Base-by-base conservation (phyloP, 2,329 filamentous ascomycete genomes). In the Claviceps citrina region DNA sequence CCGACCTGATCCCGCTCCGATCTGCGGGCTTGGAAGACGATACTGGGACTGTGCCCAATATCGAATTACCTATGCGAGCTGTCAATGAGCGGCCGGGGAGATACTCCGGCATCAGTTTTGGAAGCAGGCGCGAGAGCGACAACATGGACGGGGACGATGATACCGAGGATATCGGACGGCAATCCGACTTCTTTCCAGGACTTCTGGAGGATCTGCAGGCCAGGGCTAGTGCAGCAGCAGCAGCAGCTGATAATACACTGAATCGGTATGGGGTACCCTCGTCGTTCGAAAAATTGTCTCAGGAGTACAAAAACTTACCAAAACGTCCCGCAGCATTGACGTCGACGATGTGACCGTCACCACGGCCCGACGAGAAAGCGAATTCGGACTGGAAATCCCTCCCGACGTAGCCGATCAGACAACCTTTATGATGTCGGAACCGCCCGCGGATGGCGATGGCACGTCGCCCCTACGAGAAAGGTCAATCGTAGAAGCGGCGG, bases 11-110 rank as follows among this genome's bases (percentile, higher is more conserved):
- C 30, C 71, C 71, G 7, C 75, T 74, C 25, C 65, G 62, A 38
- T 66, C 70, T 37, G 67, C 69, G 25, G 62, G 65, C 8, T 50
- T 78, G 19, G 73, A 78, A 40, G 71, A 76, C 20, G 70, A 75
- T 31, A 70, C 78, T 46, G 66, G 66, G 44, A 79, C 75, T 0
- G 54, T 68, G 31, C 66, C 70, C 43, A 77, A 75, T 2, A 65
- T 80, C 22, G 76, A 80, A 55, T 51, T 77, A 36, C 68, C 73
- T 7, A 63, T 76, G 22, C 61, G 76, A 36, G 67, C 65, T 13
- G 51, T 59, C 28, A 68, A 58, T 39, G 69, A 75, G 43, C 46
- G 63, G 35, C 62, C 63, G 0, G 51, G 56, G 3, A 57, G 71
- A 24, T 49, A 69, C 24, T 71, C 70, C 9, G 56, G 75, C 41